These are phyloP conservation scores for Pelargonium cotyledonis DNA, from an alignment of 441 rosid species.

Conservation along the genomic window DNA sequence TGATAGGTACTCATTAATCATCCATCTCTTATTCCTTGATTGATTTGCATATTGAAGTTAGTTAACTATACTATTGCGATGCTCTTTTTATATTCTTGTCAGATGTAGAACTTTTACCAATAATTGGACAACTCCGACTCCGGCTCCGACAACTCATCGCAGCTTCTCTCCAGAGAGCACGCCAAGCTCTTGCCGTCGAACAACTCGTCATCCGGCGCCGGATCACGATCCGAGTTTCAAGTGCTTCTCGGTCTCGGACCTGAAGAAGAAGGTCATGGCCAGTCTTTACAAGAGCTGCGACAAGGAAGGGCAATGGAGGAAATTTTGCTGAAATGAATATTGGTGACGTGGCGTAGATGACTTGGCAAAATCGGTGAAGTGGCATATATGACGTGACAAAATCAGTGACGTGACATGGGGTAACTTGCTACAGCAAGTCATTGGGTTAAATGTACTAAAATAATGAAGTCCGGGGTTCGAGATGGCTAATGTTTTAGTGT, in stretches of 20 bases:
- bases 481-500: too few relatives aligned
- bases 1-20: constrained; percentile 51
- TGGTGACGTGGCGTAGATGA: too few relatives aligned
- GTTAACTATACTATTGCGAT: neutral
- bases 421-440: too few relatives aligned
- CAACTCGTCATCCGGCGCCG: constrained; percentile 32
- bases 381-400: too few relatives aligned
- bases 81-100: constrained; percentile 19
- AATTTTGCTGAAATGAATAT: constrained; percentile 21
- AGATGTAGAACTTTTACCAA: constrained; percentile 21
- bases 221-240: constrained; percentile 47
- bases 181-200: constrained; percentile 47
- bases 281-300: constrained; percentile 67
- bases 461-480: too few relatives aligned
- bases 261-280: constrained; percentile 85
- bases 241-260: constrained; percentile 84
- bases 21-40: neutral
- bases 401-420: too few relatives aligned
- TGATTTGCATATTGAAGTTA: neutral
- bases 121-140: constrained; percentile 24
- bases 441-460: too few relatives aligned
- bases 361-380: too few relatives aligned
- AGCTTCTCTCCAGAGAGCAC: constrained; percentile 57
- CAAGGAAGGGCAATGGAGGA: constrained; percentile 93
- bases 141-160: constrained; percentile 42